These are phyloP conservation scores for Byssoonygena ceratinophila DNA, from an alignment of 2,329 filamentous ascomycete genomes.

Conservation along the genomic window DNA sequence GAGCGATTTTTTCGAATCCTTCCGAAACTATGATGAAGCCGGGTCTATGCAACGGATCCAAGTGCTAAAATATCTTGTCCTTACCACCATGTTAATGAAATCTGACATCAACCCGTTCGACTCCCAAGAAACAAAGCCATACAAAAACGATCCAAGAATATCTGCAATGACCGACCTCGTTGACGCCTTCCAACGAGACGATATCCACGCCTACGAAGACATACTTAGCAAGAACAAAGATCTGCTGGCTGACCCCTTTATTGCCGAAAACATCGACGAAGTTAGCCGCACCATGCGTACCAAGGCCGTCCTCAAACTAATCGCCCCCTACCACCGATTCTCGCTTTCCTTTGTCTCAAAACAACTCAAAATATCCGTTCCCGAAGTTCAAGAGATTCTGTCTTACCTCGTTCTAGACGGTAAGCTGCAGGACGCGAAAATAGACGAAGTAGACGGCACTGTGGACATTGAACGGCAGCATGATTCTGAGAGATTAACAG, in stretches of 20 bases:
- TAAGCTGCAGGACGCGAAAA: conserved; percentile 65
- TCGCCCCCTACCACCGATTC: conserved; percentile 91
- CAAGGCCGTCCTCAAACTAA: conserved; percentile 84
- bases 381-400: conserved; percentile 91
- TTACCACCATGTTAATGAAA: conserved; percentile 97
- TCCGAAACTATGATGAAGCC: conserved; percentile 97
- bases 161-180: conserved; percentile 95
- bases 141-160: conserved; percentile 89
- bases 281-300: conserved; percentile 97
- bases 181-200: conserved; percentile 89
- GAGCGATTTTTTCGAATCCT: conserved; percentile 96
- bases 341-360: conserved; percentile 77
- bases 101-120: conserved; percentile 98
- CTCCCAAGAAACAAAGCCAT: conserved; percentile 96
- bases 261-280: conserved; percentile 97
- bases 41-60: conserved; percentile 93
- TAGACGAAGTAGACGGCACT: conserved; percentile 77
- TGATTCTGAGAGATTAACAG: conserved; percentile 55
- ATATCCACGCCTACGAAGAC: conserved; percentile 81
- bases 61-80: conserved; percentile 89
- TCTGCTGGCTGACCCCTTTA: conserved; percentile 83
- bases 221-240: conserved; percentile 82
- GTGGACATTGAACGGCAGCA: conserved; percentile 72
- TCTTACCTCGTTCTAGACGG: conserved; percentile 86
- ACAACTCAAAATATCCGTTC: conserved; percentile 71